Percentiles rank a stretch among this genome's conserved stretches.
Conservation (phyloP, 345 rosid genomes). For the Acer yangbiense region DNA sequence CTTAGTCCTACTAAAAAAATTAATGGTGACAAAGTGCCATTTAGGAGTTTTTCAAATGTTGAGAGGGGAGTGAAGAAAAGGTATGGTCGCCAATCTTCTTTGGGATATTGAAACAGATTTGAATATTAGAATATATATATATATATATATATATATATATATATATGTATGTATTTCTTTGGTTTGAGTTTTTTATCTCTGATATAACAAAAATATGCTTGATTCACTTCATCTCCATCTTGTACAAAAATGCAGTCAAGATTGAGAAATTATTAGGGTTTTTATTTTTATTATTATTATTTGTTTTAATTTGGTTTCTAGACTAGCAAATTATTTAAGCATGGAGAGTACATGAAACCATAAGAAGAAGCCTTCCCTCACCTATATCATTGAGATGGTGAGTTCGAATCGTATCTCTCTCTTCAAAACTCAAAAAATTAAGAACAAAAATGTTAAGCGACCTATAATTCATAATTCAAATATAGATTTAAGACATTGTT, state of each 20-base stretch:
- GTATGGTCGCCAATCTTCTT: constrained; percentile 36
- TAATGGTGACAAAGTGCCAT: neutral
- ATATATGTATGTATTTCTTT: neutral
- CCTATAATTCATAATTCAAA: too few relatives aligned
- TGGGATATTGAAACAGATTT: constrained; percentile 20
- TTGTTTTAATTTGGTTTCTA: neutral
- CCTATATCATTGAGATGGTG: too few relatives aligned
- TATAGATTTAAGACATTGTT: too few relatives aligned
- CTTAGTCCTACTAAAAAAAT: constrained; percentile 20
- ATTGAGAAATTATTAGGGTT: neutral
- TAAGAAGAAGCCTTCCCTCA: too few relatives aligned
- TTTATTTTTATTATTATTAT: neutral
- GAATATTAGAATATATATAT: too few relatives aligned
- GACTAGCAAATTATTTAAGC: neutral
- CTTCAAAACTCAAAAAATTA: too few relatives aligned
- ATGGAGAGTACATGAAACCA: too few relatives aligned
- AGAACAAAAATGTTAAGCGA: too few relatives aligned
- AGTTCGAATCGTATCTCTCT: too few relatives aligned
- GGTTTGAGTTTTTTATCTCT: neutral
- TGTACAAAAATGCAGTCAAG: neutral
- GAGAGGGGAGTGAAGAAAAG: constrained; percentile 24
- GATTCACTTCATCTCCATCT: neutral
- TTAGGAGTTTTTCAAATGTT: constrained; percentile 34
- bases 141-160: neutral
- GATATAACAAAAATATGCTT: neutral